Evolutionary conservation across 202 grass and related monocot genomes (phyloP), one percentile per base, ranked within the genome.

Genomic region (Bolboschoenoplectus hybrid): DNA sequence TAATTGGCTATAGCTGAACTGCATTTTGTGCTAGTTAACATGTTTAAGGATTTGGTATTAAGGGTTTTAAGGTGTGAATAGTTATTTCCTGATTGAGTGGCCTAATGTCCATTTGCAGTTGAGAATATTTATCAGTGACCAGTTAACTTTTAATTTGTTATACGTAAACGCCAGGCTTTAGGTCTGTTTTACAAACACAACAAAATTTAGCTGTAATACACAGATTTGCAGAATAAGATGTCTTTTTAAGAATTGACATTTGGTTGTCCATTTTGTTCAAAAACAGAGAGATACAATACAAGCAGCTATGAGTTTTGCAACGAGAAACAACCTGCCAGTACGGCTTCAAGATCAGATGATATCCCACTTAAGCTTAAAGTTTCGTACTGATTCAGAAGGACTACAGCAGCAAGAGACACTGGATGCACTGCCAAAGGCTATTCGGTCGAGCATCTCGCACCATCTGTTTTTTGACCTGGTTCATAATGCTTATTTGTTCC

Each of bases 371-470:
- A 97, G 90, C 86, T 92, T 99, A 67, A 99, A 99, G 85, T 99
- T 97, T 85, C 92, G 97, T 58, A 99, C 97, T 38, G 93, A 97
- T 69, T 97, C 97, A 12, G 97, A 99, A 94, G 93, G 97, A 50
- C 97, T 99, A 83, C 97, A 99, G 85, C 97, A 99, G 78, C 93
- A 97, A 87, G 97, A 99, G 77, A 99, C 93, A 2, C 89, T 99
- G 38, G 93, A 99, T 85, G 80, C 77, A 0, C 88, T 99, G 57
- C 97, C 97, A 26, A 99, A 99, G 86, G 97, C 97, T 81, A 99
- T 99, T 69, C 88, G 91, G 87, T 99, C 97, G 7, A 97, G 97
- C 88, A 99, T 99, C 89, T 91, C 97, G 62, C 97, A 97, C 43
- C 91, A 89, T 93, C 67, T 99, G 2, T 99, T 99, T 79, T 94